These are phyloP conservation scores for Suhomyces taliae DNA, from an alignment of 1,139 yeast genomes.

Conservation along the genomic window DNA sequence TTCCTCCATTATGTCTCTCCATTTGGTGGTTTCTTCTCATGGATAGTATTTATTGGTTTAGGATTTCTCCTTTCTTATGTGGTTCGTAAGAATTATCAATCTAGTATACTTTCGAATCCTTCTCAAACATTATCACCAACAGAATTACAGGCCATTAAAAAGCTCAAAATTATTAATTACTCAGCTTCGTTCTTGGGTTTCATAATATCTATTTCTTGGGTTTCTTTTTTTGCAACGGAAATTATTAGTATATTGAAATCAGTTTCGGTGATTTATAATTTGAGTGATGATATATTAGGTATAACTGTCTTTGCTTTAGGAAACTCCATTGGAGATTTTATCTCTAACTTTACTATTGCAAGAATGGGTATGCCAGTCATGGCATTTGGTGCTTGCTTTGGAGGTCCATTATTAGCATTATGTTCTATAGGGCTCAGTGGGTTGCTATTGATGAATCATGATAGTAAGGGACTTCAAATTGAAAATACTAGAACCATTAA, in stretches of 20 bases:
- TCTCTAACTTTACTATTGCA: constrained; percentile 83
- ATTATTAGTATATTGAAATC: constrained; percentile 68
- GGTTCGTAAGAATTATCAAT: constrained; percentile 3
- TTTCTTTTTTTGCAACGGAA: constrained; percentile 73
- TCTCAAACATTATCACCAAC: background rate
- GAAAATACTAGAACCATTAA: constrained; percentile 19
- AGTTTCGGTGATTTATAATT: constrained; percentile 55
- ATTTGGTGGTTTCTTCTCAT: constrained; percentile 14
- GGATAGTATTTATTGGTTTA: constrained; percentile 11
- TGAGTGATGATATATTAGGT: constrained; percentile 80
- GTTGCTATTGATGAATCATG: constrained; percentile 42
- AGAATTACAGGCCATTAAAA: constrained; percentile 2
- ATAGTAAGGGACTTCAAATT: constrained; percentile 11
- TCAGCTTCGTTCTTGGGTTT: constrained; percentile 59
- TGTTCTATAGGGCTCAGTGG: constrained; percentile 59
- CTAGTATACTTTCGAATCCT: background rate
- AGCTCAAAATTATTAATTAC: constrained; percentile 27
- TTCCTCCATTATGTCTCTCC: constrained; percentile 16
- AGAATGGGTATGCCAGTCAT: constrained; percentile 84
- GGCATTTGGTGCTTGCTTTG: constrained; percentile 95
- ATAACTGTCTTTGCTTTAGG: constrained; percentile 90
- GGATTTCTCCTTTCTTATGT: background rate
- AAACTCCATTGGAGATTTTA: constrained; percentile 85
- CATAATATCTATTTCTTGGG: constrained; percentile 66
- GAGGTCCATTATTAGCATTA: constrained; percentile 72